Base-by-base conservation (phyloP, 2,329 filamentous ascomycete genomes). In the Hawksworthiomyces lignivorus region DNA sequence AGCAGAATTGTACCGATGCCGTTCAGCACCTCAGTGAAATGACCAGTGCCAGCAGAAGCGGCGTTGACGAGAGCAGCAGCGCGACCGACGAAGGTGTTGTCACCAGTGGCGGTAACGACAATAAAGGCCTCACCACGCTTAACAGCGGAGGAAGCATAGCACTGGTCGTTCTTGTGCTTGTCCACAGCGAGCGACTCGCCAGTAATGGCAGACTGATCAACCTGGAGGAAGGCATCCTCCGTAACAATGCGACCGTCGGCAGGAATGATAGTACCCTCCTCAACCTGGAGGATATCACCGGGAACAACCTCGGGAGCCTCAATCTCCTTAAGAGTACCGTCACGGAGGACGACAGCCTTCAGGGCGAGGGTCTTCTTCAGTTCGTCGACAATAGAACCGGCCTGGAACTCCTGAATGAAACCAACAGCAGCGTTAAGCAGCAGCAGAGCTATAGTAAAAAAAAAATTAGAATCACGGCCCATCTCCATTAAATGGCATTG, bases 1-100 rank as follows among this genome's bases (percentile, higher is more conserved):
- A 94, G 72, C 41, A 94, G 73, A 56, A 87, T 72, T 47, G 81
- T 86, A 62, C 87, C 86, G 52, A 94, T 94, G 48, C 80, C 82
- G 69, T 92, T 89, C 43, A 94, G 75, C 12, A 94, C 87, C 65
- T 90, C 84, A 48, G 87, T 94, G 69, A 94, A 94, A 67, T 94
- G 87, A 66, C 87, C 87, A 56, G 73, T 76, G 48, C 83, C 84
- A 51, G 73, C 68, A 45, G 80, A 75, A 44, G 87, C 86, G 58
- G 82, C 77, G 60, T 80, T 87, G 56, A 94, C 87, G 33, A 94
- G 78, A 47, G 87, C 86, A 57, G 88, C 87, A 54, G 87, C 86
- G 56, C 85, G 84, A 68, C 87, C 87, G 57, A 94, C 87, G 63
- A 88, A 94, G 49, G 87, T 94, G 67, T 83, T 84, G 68, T 94